A percentile compares a stretch with the other conserved stretches of the same genome.
Evolutionary conservation across 73 alveolate species (phyloP).

Genomic region (Breviolum minutum): DNA sequence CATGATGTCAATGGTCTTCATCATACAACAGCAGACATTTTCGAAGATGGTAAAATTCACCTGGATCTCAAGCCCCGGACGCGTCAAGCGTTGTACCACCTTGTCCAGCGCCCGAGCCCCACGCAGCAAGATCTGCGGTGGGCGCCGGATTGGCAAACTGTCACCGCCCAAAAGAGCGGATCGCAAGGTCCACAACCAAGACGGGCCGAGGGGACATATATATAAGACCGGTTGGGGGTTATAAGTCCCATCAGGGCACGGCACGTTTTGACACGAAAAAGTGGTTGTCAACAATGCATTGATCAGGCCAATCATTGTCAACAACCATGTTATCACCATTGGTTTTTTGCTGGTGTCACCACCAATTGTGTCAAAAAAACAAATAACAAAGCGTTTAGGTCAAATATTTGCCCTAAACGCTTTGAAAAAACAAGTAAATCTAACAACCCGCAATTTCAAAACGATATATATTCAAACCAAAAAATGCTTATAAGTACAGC

Average conservation of each 20-base stretch:
- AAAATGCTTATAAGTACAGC: background rate
- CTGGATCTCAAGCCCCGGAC: no score
- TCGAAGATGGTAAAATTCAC: no score
- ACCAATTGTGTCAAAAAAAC: background rate
- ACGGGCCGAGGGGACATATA: conserved; percentile 3
- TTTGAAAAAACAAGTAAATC: background rate
- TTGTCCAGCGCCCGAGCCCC: no score
- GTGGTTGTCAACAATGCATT: background rate
- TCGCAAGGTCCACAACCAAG: background rate
- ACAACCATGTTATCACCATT: no score
- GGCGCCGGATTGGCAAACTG: no score
- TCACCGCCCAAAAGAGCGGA: no score
- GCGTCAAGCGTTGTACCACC: no score
- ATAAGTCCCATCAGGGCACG: background rate
- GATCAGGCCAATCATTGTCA: background rate
- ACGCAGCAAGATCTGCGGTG: no score
- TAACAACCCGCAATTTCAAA: background rate
- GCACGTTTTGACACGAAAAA: background rate
- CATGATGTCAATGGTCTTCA: no score
- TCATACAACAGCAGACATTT: no score
- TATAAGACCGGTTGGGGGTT: background rate
- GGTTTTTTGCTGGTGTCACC: background rate
- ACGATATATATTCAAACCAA: background rate
- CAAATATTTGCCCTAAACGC: background rate
- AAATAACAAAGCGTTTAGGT: background rate